Evolutionary conservation across 2,329 filamentous ascomycete species (phyloP), one percentile per base, ranked within the genome.

Genomic region (Simplicillium aogashimaense): DNA sequence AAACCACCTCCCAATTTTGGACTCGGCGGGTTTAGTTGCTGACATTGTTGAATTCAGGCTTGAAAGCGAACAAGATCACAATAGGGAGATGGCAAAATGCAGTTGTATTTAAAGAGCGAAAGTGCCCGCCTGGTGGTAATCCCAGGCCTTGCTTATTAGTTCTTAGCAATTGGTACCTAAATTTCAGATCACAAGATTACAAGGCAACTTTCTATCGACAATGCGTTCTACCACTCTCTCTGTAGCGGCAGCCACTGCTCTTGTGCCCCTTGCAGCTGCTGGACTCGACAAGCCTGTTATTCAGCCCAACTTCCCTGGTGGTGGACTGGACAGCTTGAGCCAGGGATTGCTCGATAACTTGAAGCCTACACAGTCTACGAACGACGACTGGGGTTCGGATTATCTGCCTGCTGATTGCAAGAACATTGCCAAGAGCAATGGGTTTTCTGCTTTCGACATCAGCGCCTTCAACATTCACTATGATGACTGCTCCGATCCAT

Each of bases 401-500:
- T 49, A 44, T 42, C 47, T 54, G 12, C 49, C 50, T 1, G 18
- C 42, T 30, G 45, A 43, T 29, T 56, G 53, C 46, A 46, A 48
- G 35, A 40, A 36, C 17, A 16, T 44, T 2, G 42, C 42, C 38
- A 18, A 41, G 32, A 18, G 15, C 32, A 36, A 47, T 13, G 43
- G 43, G 34, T 45, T 50, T 32, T 45, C 40, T 29, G 43, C 50
- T 4, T 25, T 18, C 18, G 53, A 57, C 34, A 36, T 57, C 16
- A 43, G 41, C 25, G 45, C 50, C 33, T 57, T 51, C 45, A 48
- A 53, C 40, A 48, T 53, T 16, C 46, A 43, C 37, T 57, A 52
- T 36, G 35, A 45, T 34, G 56, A 57, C 44, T 59, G 56, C 44
- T 28, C 16, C 14, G 38, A 47, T 34, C 41, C 47, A 17, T 60